Conservation (phyloP, 2,329 filamentous ascomycete species). For the Fusarium cyanostomum region DNA sequence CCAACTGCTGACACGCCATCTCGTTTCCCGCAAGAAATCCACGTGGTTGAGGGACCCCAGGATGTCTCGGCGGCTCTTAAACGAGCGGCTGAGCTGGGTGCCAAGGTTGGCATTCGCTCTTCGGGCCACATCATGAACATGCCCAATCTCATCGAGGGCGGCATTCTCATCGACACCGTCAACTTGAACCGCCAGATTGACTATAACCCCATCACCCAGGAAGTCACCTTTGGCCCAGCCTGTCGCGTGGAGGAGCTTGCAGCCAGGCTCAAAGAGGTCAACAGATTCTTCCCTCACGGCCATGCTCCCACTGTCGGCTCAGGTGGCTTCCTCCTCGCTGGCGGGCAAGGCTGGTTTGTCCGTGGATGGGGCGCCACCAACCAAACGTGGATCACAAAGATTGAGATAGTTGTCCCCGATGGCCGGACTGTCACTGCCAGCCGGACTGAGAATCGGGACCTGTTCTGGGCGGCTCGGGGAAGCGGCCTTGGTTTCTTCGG, state of each 20-base stretch:
- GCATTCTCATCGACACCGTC: slow-evolving; percentile 17
- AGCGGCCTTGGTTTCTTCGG: slow-evolving; percentile 14
- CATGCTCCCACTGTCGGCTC: slow-evolving; percentile 14
- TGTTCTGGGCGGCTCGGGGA: slow-evolving; percentile 15
- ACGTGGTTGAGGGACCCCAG: slow-evolving; percentile 1
- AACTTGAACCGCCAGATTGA: slow-evolving; percentile 13
- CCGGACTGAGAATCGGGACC: slow-evolving; percentile 16
- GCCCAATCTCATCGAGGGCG: slow-evolving; percentile 16
- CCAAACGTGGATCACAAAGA: slow-evolving; percentile 16
- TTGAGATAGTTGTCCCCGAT: slow-evolving; percentile 17
- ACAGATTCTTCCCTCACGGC: slow-evolving; percentile 17
- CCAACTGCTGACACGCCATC: slow-evolving; percentile 12
- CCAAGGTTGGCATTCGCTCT: slow-evolving; percentile 18
- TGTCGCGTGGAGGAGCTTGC: slow-evolving; percentile 16
- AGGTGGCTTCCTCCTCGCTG: slow-evolving; percentile 13
- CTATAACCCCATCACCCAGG: slow-evolving; percentile 7
- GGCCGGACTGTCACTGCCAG: slow-evolving; percentile 11
- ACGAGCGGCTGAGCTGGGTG: slow-evolving; percentile 9
- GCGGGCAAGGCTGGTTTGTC: slow-evolving; percentile 18
- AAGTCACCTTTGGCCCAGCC: slow-evolving; percentile 7
- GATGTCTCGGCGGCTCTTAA: slow-evolving; percentile 5
- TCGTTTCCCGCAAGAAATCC: slow-evolving; percentile 11
- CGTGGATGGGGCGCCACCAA: slow-evolving; percentile 20
- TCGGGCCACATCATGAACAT: slow-evolving; percentile 14
- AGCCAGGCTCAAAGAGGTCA: slow-evolving; percentile 4